Evolutionary conservation across 345 rosid genomes (phyloP), one percentile per base, ranked within the genome.

Genomic region (Erysimum cheiranthoides): DNA sequence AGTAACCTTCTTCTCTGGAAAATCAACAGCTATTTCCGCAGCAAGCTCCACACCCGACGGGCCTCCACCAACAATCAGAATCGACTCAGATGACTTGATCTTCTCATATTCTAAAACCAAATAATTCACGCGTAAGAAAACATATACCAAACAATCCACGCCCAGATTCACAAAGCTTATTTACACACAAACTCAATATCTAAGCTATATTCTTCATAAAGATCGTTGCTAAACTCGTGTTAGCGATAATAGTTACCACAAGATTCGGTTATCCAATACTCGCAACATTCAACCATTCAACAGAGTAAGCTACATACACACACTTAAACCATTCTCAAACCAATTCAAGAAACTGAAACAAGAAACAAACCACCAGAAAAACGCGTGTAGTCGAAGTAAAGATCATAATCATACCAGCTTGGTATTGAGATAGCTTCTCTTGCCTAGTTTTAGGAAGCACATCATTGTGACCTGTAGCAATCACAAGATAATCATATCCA

Each of bases 11-110:
- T 86, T 89, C 42, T 79, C 86, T 0, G 92, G 92, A 60, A 84
- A 89, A 72, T 83, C 89, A 2, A 83, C 86, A 21, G 93, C 86
- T 57, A 94, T 84, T 75, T 94, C 97, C 21, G 88, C 98, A 13
- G 95, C 97, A 78, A 94, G 90, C 81, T 94, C 97, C 5, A 94
- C 96, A 49, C 96, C 98, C 9, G 93, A 80, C 0, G 97, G 98
- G 52, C 98, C 98, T 56, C 97, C 98, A 78, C 98, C 98, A 60
- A 94, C 84, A 14, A 92, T 87, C 76, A 94, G 82, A 85, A 94
- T 73, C 9, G 95, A 94, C 43, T 64, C 74, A 45, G 93, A 88
- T 10, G 97, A 82, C 78, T 77, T 80, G 32, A 94, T 92, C 90
- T 90, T 92, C 59, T 92, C 84, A 78, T 80, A 77, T 43, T 90